Evolutionary conservation across 352 stramenopile genomes (phyloP).

Genomic region (Phytophthora palmivora): DNA sequence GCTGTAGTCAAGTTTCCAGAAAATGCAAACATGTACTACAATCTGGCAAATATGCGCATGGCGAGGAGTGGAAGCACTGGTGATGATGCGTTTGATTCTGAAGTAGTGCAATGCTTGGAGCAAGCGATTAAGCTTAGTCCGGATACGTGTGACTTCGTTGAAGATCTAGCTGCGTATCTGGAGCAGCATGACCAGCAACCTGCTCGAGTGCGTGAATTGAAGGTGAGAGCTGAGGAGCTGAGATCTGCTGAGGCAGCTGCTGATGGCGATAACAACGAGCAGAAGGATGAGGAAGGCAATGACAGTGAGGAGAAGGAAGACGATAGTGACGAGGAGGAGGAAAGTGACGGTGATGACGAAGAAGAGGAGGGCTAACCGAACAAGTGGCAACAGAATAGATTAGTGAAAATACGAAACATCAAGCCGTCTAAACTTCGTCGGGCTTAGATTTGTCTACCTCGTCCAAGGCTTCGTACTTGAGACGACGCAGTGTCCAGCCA

Average conservation of each 20-base stretch:
- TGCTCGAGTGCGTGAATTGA: slow-evolving; percentile 26
- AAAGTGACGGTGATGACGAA: slow-evolving; percentile 19
- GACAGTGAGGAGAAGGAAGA: slow-evolving; percentile 16
- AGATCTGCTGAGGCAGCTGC: neutral
- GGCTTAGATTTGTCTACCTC: slow-evolving; percentile 10
- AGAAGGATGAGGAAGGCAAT: slow-evolving; percentile 10
- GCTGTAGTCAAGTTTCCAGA: slow-evolving; percentile 43
- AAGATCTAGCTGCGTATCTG: slow-evolving; percentile 56
- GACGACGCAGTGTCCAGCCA: slow-evolving; percentile 46
- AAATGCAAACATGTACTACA: slow-evolving; percentile 71
- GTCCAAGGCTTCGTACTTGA: slow-evolving; percentile 40
- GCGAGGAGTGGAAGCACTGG: slow-evolving; percentile 40
- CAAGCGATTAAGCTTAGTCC: slow-evolving; percentile 49
- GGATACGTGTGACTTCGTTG: slow-evolving; percentile 55
- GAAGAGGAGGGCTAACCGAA: slow-evolving; percentile 13
- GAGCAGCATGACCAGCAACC: slow-evolving; percentile 32
- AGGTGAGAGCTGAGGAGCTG: slow-evolving; percentile 27
- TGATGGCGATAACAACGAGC: slow-evolving; percentile 10
- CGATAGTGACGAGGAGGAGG: neutral
- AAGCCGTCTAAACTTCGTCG: slow-evolving; percentile 6
- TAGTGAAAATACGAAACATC: slow-evolving; percentile 29
- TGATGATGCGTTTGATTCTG: slow-evolving; percentile 24
- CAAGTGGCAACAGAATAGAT: slow-evolving; percentile 26
- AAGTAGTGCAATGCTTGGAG: slow-evolving; percentile 46
- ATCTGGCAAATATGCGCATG: slow-evolving; percentile 74